Percentiles rank a stretch among this genome's conserved stretches.
phyloP scores from a whole-genome alignment of 2,329 filamentous ascomycete genomes.

The Aphanoascus verrucosus region DNA sequence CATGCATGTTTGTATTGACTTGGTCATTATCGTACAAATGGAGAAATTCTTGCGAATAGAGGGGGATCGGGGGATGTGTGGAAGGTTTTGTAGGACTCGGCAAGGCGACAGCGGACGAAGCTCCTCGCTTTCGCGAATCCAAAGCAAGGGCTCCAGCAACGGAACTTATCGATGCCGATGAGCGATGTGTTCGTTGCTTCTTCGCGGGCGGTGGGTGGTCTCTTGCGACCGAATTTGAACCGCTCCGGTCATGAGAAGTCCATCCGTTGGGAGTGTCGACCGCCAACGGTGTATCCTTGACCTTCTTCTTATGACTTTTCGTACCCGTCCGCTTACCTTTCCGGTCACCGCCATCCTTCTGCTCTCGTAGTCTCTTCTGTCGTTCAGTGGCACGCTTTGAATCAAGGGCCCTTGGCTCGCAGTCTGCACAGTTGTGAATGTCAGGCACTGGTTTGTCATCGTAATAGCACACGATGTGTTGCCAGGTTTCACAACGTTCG shows the following conservation, averaged over 20 bases:
- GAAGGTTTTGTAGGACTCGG: conserved; percentile 62
- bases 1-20: conserved; percentile 48
- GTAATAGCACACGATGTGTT: conserved; percentile 97
- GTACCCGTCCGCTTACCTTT: conserved; percentile 62
- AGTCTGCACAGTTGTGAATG: conserved; percentile 82
- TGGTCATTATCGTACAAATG: conserved; percentile 58
- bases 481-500: conserved; percentile 93
- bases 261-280: conserved; percentile 55
- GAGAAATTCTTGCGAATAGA: conserved; percentile 66
- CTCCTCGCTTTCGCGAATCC: conserved; percentile 51
- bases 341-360: conserved; percentile 52
- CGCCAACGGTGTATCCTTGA: conserved; percentile 50
- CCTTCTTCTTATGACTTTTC: conserved; percentile 82
- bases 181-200: conserved; percentile 72
- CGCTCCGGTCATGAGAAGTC: conserved; percentile 46
- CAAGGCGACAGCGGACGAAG: conserved; percentile 48
- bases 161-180: conserved; percentile 66
- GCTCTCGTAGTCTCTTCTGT: conserved; percentile 52
- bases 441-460: conserved; percentile 61
- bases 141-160: conserved; percentile 53
- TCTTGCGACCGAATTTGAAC: conserved; percentile 42
- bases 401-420: conserved; percentile 67
- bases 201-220: conserved; percentile 57
- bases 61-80: conserved; percentile 55
- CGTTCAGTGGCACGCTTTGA: conserved; percentile 62